Conservation (phyloP, 2,329 filamentous ascomycete genomes). For the Neofusicoccum cordaticola region DNA sequence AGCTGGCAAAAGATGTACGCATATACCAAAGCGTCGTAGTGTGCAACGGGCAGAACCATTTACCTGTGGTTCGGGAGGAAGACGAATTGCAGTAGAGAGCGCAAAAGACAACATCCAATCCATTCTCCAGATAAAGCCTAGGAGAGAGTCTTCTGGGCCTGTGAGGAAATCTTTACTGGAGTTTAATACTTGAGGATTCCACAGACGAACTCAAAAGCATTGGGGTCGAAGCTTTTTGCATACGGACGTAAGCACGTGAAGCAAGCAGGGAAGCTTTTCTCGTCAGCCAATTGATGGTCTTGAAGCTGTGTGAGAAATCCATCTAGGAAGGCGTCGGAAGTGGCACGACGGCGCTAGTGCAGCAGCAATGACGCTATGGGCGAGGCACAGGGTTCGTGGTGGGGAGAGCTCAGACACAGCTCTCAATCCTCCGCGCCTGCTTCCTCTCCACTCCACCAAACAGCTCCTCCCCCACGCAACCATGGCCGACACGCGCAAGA, state of each 20-base stretch:
- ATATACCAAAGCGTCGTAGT: too few species aligned
- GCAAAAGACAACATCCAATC: too few species aligned
- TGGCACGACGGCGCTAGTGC: not conserved
- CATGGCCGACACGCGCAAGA: conserved; percentile 20
- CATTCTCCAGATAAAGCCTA: too few species aligned
- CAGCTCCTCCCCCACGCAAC: not conserved
- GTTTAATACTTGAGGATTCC: too few species aligned
- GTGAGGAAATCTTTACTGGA: too few species aligned
- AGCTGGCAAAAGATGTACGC: too few species aligned
- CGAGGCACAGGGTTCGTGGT: conserved; percentile 2
- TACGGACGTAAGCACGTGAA: not conserved
- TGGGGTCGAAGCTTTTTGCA: too few species aligned
- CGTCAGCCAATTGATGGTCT: not conserved
- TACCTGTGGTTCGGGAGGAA: too few species aligned
- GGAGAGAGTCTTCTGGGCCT: too few species aligned
- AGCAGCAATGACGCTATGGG: not conserved
- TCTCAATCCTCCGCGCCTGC: not conserved
- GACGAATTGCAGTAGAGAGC: too few species aligned
- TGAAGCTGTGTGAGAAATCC: not conserved
- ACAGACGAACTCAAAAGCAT: too few species aligned
- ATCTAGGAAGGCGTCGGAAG: not conserved
- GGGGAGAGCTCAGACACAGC: not conserved
- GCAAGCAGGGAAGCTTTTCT: not conserved
- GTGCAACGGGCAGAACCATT: too few species aligned
- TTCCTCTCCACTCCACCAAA: not conserved